Base-by-base conservation (phyloP, 1,284 basidiomycete species). In the Cutaneotrichosporon sp. region DNA sequence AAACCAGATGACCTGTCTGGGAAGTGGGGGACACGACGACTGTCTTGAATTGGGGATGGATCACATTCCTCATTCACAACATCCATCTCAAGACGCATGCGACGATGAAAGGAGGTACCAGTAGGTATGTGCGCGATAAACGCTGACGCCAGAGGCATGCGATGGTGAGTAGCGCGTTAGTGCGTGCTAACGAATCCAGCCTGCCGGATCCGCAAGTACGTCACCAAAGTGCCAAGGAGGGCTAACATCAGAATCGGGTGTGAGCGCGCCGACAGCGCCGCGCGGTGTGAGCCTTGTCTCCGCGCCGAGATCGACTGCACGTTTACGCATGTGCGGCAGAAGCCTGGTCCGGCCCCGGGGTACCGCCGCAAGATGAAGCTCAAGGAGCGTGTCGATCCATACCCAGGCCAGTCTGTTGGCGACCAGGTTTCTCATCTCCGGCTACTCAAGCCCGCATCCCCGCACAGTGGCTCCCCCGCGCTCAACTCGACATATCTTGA, bases 231-330 rank as follows among this genome's bases (percentile, higher is more conserved):
- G 10, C 9, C 6, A 8, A 22, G 2, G 2, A 4, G 11, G 5
- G 30, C 57, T 58, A 46, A 58, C 31, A 16, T n/a, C 46, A 58
- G 57, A 34, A 30, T 58, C n/a, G 57, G 46, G 7, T 58, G 57
- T n/a, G 57, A 50, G n/a, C 42, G 57, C 5, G 5, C n/a, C 2
- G n/a, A 31, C 9, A 31, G 46, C 11, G 8, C 16, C 2, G 31
- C 5, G 31, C 46, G 46, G 31, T 58, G 57, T 30, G 46, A 32
- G 31, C 46, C 46, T 5, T 58, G 57, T 18, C 31, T 16, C 31
- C 42, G 46, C n/a, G 57, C 32, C 4, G 57, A 58, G 8, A n/a
- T 58, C 13, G 57, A 47, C 13, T 58, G 57, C 46, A 58, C 57
- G 11, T 58, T 34, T 22, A 58, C 46, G 10, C 57, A 58, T 49